Conservation (phyloP, 148 eudicot species). For the Tetragonia tetragonoides region DNA sequence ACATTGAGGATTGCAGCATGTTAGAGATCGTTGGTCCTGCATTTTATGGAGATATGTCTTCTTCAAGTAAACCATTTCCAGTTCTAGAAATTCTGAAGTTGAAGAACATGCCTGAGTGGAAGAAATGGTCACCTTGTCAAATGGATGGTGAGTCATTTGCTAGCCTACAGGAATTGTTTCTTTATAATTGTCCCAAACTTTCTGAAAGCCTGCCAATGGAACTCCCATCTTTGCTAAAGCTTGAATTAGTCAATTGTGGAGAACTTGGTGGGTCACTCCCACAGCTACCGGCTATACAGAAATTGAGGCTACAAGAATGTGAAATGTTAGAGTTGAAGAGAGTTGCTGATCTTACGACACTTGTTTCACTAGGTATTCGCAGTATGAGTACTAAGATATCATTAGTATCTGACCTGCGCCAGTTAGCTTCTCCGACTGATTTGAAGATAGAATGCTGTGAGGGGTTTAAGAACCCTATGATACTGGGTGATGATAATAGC, state of each 20-base stretch:
- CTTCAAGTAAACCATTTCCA: slow-evolving; percentile 18
- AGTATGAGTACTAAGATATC: neutral
- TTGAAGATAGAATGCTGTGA: neutral
- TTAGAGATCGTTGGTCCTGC: slow-evolving; percentile 15
- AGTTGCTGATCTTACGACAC: neutral
- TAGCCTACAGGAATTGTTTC: slow-evolving; percentile 13
- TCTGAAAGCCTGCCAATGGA: neutral
- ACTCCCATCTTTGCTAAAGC: slow-evolving; percentile 15
- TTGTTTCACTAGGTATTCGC: neutral
- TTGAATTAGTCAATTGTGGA: neutral
- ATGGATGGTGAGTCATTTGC: slow-evolving; percentile 10
- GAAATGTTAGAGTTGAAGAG: neutral
- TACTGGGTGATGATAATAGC: neutral
- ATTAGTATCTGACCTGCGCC: neutral
- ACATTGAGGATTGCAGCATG: neutral
- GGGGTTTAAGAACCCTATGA: neutral
- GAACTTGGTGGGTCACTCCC: neutral
- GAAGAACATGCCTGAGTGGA: slow-evolving; percentile 20
- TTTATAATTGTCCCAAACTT: slow-evolving; percentile 18
- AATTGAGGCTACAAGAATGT: neutral
- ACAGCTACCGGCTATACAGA: neutral
- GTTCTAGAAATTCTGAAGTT: slow-evolving; percentile 20
- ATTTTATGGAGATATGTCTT: neutral
- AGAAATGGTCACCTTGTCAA: slow-evolving; percentile 14
- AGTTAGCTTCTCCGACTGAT: neutral